phyloP scores from a whole-genome alignment of 1,139 yeast genomes.

The Kurtzmaniella natalensis region DNA sequence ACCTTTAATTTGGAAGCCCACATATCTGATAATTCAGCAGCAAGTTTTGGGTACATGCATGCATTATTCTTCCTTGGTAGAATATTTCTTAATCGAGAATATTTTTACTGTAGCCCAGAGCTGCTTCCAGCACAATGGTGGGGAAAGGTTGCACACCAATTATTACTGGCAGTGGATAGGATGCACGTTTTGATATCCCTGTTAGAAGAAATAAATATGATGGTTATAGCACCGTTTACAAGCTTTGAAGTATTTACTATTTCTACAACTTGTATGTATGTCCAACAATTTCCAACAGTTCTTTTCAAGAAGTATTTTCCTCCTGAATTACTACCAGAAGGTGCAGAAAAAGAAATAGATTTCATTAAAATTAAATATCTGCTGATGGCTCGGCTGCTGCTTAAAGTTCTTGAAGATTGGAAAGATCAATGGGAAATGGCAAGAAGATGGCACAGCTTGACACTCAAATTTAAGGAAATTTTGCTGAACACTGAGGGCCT shows the following conservation, averaged over 20 bases:
- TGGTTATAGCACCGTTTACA: conserved; percentile 37
- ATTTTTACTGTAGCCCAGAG: conserved; percentile 28
- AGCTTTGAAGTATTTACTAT: conserved; percentile 34
- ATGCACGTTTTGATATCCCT: conserved; percentile 3
- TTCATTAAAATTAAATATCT: conserved; percentile 16
- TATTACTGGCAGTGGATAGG: conserved; percentile 22
- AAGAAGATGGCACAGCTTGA: conserved; percentile 20
- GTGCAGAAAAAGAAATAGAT: conserved; percentile 6
- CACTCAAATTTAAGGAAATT: conserved; percentile 16
- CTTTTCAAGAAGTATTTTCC: conserved; percentile 9
- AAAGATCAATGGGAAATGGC: conserved; percentile 23
- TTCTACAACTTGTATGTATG: conserved; percentile 28
- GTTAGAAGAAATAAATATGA: conserved; percentile 10
- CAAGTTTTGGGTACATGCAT: conserved; percentile 34
- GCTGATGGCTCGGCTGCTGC: conserved; percentile 16
- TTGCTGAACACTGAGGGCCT: conserved; percentile 11
- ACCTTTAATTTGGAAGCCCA: conserved; percentile 27
- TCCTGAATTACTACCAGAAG: conserved; percentile 2
- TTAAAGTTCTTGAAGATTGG: conserved; percentile 19
- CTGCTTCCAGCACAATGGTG: conserved; percentile 28
- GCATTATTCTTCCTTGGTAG: conserved; percentile 28
- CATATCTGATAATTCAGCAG: conserved; percentile 27
- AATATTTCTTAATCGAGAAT: conserved; percentile 30
- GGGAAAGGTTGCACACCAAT: conserved; percentile 16
- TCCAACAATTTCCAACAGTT: conserved; percentile 25